Evolutionary conservation across 2,329 filamentous ascomycete genomes (phyloP).

Genomic region (Cladosporium oxysporum): DNA sequence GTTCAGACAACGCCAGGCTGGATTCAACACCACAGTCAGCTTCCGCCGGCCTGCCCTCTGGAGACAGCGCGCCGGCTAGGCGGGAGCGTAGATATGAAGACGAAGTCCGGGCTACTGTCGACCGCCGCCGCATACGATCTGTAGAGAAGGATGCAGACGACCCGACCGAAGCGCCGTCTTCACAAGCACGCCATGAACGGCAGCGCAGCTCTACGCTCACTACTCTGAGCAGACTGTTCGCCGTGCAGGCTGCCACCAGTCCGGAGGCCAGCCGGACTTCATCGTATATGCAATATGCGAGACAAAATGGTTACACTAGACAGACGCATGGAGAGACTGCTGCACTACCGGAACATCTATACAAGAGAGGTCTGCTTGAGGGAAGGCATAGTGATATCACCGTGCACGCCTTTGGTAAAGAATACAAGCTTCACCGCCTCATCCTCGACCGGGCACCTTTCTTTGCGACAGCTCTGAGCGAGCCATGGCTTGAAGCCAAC

Average conservation of each 20-base stretch:
- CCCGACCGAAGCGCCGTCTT: constrained; percentile 43
- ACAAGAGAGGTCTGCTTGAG: constrained; percentile 52
- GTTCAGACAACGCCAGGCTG: constrained; percentile 20
- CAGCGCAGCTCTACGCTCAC: constrained; percentile 45
- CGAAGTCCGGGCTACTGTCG: constrained; percentile 26
- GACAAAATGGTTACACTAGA: constrained; percentile 21
- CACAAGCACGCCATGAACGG: constrained; percentile 35
- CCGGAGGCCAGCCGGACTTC: constrained; percentile 43
- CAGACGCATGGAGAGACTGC: constrained; percentile 27
- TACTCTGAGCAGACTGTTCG: constrained; percentile 49
- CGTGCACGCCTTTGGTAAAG: constrained; percentile 53
- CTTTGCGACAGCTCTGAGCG: constrained; percentile 56
- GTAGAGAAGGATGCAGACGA: constrained; percentile 54
- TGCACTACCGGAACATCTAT: constrained; percentile 53
- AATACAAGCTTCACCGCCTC: constrained; percentile 56
- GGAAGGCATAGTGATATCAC: constrained; percentile 58
- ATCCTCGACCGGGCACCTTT: constrained; percentile 59
- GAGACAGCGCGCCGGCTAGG: constrained; percentile 6
- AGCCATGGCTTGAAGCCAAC: constrained; percentile 57
- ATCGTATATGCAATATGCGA: constrained; percentile 40
- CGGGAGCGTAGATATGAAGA: constrained; percentile 24
- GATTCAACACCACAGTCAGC: constrained; percentile 21
- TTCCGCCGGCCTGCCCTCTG: constrained; percentile 12
- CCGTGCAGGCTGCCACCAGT: constrained; percentile 40
- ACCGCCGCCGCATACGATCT: constrained; percentile 39